Evolutionary conservation across 345 rosid species (phyloP).

Genomic region (Toxicodendron radicans): DNA sequence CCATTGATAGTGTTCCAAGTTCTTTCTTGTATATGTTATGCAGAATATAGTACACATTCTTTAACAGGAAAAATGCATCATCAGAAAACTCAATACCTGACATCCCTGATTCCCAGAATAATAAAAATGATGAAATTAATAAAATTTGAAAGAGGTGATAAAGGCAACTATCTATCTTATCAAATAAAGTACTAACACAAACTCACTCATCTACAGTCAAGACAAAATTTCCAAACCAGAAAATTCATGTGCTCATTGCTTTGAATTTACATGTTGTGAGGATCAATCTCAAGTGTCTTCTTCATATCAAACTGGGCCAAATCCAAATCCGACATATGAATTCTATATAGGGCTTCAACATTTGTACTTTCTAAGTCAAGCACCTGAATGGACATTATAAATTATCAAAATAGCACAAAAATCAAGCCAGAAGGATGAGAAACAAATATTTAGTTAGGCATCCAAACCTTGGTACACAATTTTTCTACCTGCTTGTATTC

Average conservation of each 20-base stretch:
- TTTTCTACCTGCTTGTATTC: slow-evolving; percentile 81
- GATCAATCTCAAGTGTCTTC: slow-evolving; percentile 85
- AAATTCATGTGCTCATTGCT: neutral
- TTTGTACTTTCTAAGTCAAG: slow-evolving; percentile 61
- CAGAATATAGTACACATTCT: too few species aligned
- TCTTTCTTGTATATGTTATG: too few species aligned
- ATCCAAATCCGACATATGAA: slow-evolving; percentile 62
- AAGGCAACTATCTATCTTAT: neutral
- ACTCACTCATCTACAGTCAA: neutral
- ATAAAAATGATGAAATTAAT: neutral
- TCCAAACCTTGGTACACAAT: slow-evolving; percentile 67
- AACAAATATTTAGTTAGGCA: too few species aligned
- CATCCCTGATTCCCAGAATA: slow-evolving; percentile 52
- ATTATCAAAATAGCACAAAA: neutral
- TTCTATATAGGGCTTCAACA: slow-evolving; percentile 77
- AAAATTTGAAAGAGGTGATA: neutral
- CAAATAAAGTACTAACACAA: neutral
- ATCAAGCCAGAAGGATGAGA: neutral
- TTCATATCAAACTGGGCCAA: slow-evolving; percentile 77
- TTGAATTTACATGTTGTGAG: slow-evolving; percentile 53
- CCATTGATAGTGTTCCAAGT: too few species aligned
- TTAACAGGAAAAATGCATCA: too few species aligned
- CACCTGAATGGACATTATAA: slow-evolving; percentile 39
- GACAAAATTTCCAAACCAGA: neutral
- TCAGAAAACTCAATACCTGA: too few species aligned